Evolutionary conservation across 2,329 filamentous ascomycete species (phyloP).

Genomic region (Dactylonectria macrodidyma): DNA sequence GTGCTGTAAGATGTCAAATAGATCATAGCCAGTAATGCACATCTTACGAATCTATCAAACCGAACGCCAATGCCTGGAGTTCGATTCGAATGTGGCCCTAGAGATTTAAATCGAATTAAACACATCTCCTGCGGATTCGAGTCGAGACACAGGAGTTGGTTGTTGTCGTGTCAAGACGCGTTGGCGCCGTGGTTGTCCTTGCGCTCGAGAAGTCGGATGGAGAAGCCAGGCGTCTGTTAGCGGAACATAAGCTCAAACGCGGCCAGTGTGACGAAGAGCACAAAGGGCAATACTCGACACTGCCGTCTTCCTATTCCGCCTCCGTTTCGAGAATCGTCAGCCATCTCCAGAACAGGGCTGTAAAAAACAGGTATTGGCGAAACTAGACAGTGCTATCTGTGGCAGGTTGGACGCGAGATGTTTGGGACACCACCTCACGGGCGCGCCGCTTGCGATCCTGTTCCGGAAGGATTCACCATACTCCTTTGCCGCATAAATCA

Average conservation of each 20-base stretch:
- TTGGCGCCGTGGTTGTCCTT: too few relatives aligned
- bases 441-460: background rate
- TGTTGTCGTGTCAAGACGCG: too few relatives aligned
- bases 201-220: too few relatives aligned
- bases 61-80: too few relatives aligned
- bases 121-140: too few relatives aligned
- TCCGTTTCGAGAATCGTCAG: background rate
- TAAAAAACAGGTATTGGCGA: background rate
- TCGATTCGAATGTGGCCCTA: too few relatives aligned
- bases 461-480: background rate
- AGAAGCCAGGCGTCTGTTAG: too few relatives aligned
- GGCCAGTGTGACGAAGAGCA: background rate
- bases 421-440: background rate
- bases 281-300: background rate
- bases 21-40: too few relatives aligned
- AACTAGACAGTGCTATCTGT: background rate
- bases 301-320: background rate
- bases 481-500: background rate
- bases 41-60: too few relatives aligned
- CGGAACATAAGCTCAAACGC: too few relatives aligned
- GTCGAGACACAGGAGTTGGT: background rate
- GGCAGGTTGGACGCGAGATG: background rate
- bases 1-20: too few relatives aligned
- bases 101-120: too few relatives aligned
- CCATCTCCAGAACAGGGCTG: background rate